These are phyloP conservation scores for Trifolium subterraneum DNA, from an alignment of 306 rosid genomes.

Conservation along the genomic window DNA sequence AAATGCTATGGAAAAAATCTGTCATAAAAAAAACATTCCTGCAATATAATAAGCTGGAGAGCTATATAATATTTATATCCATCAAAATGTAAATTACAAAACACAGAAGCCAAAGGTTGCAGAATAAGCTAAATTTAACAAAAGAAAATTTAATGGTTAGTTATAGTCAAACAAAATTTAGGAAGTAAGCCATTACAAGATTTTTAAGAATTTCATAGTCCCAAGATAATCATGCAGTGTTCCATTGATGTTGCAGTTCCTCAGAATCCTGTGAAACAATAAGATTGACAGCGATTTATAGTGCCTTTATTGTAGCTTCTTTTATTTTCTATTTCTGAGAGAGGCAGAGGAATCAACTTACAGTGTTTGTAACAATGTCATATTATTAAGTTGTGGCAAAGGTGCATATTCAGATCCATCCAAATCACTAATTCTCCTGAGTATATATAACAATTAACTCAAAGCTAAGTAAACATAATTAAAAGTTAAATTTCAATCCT, in stretches of 20 bases:
- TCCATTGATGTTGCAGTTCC: constrained; percentile 78
- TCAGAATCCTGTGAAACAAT: constrained; percentile 58
- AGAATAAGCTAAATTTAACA: background rate
- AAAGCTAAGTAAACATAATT: background rate
- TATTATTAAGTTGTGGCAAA: constrained; percentile 57
- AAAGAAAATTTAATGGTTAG: background rate
- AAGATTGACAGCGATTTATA: background rate
- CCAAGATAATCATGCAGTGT: constrained; percentile 50
- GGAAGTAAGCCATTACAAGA: constrained; percentile 48
- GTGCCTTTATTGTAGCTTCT: background rate
- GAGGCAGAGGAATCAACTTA: constrained; percentile 42
- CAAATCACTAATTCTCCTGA: constrained; percentile 82
- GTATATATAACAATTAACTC: background rate
- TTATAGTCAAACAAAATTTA: constrained; percentile 40
- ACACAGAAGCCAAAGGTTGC: background rate
- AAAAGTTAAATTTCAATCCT: background rate
- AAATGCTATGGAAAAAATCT: background rate
- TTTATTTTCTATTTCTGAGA: constrained; percentile 36
- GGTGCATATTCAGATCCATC: constrained; percentile 54
- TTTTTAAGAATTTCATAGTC: constrained; percentile 39
- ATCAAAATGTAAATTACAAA: constrained; percentile 26
- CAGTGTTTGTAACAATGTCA: constrained; percentile 25
- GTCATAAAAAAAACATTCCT: background rate
- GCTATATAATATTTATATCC: background rate
- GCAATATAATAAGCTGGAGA: background rate